Evolutionary conservation across 768 basidiomycete species (phyloP).

Genomic region (Mycena venus): DNA sequence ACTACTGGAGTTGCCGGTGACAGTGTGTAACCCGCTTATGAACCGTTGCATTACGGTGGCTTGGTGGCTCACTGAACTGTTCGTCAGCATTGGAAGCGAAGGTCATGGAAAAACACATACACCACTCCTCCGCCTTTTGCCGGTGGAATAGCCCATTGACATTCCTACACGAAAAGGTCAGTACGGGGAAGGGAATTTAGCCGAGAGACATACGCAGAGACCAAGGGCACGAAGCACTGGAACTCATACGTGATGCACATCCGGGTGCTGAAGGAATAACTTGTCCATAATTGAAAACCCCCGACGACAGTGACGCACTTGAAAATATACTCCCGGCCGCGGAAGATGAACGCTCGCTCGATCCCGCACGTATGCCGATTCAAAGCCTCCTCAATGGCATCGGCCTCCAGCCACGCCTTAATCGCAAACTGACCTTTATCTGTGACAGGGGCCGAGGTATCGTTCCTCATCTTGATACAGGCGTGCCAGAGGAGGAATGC

Average conservation of each 20-base stretch:
- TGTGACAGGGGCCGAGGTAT: slow-evolving; percentile 52
- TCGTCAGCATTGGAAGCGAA: slow-evolving; percentile 13
- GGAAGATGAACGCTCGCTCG: slow-evolving; percentile 77
- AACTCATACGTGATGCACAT: slow-evolving; percentile 82
- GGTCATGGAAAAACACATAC: slow-evolving; percentile 54
- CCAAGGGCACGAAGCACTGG: slow-evolving; percentile 71
- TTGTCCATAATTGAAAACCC: slow-evolving; percentile 19
- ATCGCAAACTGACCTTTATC: slow-evolving; percentile 75
- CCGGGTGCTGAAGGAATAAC: slow-evolving; percentile 62
- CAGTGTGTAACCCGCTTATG: slow-evolving; percentile 68
- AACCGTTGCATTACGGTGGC: slow-evolving; percentile 69
- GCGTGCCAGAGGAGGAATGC: slow-evolving; percentile 80
- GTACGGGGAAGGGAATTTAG: background rate
- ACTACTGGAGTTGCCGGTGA: slow-evolving; percentile 68
- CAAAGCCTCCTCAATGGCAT: slow-evolving; percentile 73
- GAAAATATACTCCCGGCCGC: slow-evolving; percentile 81
- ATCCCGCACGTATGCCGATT: slow-evolving; percentile 75
- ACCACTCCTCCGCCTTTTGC: slow-evolving; percentile 75
- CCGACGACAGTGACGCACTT: slow-evolving; percentile 63
- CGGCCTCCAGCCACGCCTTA: slow-evolving; percentile 79
- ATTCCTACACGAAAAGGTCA: slow-evolving; percentile 47
- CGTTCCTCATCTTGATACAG: slow-evolving; percentile 73
- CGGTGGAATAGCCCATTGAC: slow-evolving; percentile 63
- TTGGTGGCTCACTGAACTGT: slow-evolving; percentile 69
- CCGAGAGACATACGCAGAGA: slow-evolving; percentile 59